Conservation (phyloP, 2,329 filamentous ascomycete genomes). For the Colletotrichum sp. region DNA sequence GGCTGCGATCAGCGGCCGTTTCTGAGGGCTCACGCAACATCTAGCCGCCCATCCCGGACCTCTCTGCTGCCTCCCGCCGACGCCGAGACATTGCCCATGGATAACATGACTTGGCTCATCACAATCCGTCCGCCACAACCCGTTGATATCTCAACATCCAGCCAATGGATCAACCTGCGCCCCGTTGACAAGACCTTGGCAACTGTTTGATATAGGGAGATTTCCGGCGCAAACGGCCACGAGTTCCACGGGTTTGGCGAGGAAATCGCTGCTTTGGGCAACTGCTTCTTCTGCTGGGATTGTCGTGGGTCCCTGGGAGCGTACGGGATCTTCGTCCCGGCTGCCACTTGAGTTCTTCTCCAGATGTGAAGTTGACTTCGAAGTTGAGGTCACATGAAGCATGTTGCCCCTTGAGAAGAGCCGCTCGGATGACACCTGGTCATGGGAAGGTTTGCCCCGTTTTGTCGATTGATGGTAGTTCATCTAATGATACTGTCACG, state of each 20-base stretch:
- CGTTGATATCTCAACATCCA: background rate
- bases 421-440: background rate
- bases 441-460: background rate
- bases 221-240: background rate
- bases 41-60: background rate
- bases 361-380: background rate
- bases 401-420: background rate
- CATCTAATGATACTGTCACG: background rate
- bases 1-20: constrained; percentile 8
- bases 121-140: background rate
- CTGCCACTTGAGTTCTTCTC: background rate
- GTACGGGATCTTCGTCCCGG: background rate
- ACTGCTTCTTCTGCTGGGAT: background rate
- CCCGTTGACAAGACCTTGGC: constrained; percentile 15
- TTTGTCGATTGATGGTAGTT: background rate
- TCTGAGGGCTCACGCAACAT: background rate
- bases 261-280: background rate
- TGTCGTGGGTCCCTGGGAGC: background rate
- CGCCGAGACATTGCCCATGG: constrained; percentile 6
- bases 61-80: background rate
- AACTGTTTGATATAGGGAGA: background rate
- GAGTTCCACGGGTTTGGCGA: background rate
- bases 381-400: background rate
- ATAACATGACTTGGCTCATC: constrained; percentile 2
- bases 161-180: background rate